phyloP scores from a whole-genome alignment of 768 basidiomycete genomes.

The Suillus clintonianus region DNA sequence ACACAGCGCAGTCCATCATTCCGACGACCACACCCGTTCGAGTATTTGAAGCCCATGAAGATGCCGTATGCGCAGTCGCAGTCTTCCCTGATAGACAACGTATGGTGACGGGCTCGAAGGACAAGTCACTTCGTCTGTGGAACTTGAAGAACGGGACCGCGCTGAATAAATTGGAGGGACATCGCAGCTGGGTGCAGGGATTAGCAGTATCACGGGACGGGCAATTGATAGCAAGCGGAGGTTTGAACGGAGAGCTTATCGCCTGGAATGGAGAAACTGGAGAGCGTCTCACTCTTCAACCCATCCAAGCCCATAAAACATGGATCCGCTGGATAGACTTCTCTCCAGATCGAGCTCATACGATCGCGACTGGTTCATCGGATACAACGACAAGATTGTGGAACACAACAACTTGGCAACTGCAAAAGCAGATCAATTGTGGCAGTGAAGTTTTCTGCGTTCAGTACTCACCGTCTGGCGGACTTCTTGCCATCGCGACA shows the following conservation, averaged over 20 bases:
- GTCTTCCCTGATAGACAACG: neutral
- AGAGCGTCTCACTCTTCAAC: neutral
- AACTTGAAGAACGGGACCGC: neutral
- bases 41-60: neutral
- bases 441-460: neutral
- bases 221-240: neutral
- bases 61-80: neutral
- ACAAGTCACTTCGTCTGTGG: neutral
- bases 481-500: neutral
- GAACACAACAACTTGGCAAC: neutral
- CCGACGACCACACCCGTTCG: neutral
- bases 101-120: neutral
- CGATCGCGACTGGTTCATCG: neutral
- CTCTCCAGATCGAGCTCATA: neutral
- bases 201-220: neutral
- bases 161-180: neutral
- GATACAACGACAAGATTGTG: neutral
- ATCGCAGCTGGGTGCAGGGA: neutral
- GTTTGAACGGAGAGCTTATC: neutral
- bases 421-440: neutral
- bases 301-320: neutral
- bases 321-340: neutral
- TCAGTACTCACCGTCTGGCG: neutral
- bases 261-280: neutral
- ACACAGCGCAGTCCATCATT: neutral